A percentile compares a stretch with the other conserved stretches of the same genome.
These are phyloP conservation scores for Hypholoma sublateritium DNA, from an alignment of 768 basidiomycete genomes.

Conservation along the genomic window DNA sequence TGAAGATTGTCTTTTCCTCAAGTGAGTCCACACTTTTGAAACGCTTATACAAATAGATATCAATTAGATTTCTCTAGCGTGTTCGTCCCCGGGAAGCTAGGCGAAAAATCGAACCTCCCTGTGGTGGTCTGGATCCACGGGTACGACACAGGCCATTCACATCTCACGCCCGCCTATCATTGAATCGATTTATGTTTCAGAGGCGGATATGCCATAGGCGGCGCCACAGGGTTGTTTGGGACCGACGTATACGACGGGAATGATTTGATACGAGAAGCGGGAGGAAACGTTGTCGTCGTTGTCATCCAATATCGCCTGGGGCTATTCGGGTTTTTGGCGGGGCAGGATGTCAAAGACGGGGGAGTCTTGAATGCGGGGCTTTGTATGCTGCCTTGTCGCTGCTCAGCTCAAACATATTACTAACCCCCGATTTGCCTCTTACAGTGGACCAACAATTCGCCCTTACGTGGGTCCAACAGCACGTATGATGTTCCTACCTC, in stretches of 20 bases:
- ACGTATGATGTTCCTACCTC: slow-evolving; percentile 23
- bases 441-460: slow-evolving; percentile 46
- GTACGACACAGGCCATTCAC: slow-evolving; percentile 10
- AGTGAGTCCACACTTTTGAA: slow-evolving; percentile 18
- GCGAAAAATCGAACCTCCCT: slow-evolving; percentile 28
- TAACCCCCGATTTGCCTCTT: neutral
- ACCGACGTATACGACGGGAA: slow-evolving; percentile 24
- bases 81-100: slow-evolving; percentile 31
- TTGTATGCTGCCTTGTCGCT: slow-evolving; percentile 29
- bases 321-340: slow-evolving; percentile 44
- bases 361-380: slow-evolving; percentile 50
- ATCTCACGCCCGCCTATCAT: too few relatives aligned
- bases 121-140: slow-evolving; percentile 47
- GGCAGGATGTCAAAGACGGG: slow-evolving; percentile 35
- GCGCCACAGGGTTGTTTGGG: slow-evolving; percentile 22
- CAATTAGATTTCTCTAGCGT: slow-evolving; percentile 23
- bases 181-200: slow-evolving; percentile 11
- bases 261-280: slow-evolving; percentile 34
- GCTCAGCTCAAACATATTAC: too few relatives aligned
- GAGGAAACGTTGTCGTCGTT: slow-evolving; percentile 34
- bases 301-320: slow-evolving; percentile 44
- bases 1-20: slow-evolving; percentile 44
- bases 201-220: slow-evolving; percentile 32
- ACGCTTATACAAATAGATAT: too few relatives aligned
- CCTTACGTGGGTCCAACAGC: slow-evolving; percentile 39